Conservation (phyloP, 768 basidiomycete genomes). For the Jaapia argillacea region DNA sequence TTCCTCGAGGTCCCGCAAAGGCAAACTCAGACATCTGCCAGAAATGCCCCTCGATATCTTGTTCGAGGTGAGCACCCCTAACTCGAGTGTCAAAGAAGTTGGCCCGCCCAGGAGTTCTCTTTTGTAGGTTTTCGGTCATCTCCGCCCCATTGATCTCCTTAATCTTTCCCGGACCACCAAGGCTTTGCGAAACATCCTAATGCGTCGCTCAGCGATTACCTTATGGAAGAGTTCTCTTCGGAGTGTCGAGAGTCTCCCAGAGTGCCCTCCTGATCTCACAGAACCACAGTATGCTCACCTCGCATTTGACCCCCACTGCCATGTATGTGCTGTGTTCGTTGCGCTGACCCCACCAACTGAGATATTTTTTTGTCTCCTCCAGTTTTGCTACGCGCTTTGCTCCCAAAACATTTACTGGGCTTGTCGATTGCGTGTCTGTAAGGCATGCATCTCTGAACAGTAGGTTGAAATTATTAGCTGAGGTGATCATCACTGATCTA, state of each 20-base stretch:
- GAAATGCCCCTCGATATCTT: background rate
- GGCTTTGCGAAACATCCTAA: conserved; percentile 23
- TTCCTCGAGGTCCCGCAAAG: too few relatives aligned
- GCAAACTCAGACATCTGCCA: conserved; percentile 3
- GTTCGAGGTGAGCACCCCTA: background rate
- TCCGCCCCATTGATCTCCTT: conserved; percentile 32
- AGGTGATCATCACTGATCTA: background rate
- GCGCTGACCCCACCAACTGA: background rate
- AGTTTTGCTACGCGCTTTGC: background rate
- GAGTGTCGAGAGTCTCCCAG: conserved; percentile 11
- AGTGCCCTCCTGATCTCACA: conserved; percentile 20
- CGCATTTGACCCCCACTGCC: conserved; percentile 24
- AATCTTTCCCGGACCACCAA: conserved; percentile 27
- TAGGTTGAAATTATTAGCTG: background rate
- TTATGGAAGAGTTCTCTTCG: conserved; percentile 27
- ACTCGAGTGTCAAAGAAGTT: background rate
- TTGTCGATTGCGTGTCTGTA: background rate
- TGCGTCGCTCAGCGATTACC: conserved; percentile 11
- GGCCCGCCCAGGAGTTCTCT: background rate
- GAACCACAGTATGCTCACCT: conserved; percentile 25
- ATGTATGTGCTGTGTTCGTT: conserved; percentile 15
- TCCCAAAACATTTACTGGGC: background rate
- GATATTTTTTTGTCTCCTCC: background rate
- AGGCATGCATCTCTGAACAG: background rate
- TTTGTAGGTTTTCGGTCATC: conserved; percentile 24